Conservation (phyloP, 164 flowering plant genomes). For the Magnolia officinalis region DNA sequence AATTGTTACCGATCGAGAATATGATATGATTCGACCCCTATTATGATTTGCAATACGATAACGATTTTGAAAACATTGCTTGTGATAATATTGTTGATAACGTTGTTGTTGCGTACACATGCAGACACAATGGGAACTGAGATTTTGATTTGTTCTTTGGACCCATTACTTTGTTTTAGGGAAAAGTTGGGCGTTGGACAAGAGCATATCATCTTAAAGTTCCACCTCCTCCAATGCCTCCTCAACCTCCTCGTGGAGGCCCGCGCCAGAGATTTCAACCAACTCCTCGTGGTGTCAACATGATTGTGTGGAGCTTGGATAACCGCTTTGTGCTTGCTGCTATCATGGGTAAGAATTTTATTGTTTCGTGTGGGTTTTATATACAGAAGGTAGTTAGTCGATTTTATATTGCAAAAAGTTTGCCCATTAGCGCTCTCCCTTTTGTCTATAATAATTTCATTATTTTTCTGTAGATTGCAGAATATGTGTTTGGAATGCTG, state of each 20-base stretch:
- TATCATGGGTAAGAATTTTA: conserved; percentile 71
- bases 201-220: conserved; percentile 93
- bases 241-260: conserved; percentile 90
- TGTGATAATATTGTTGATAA: too few relatives aligned
- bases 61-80: too few relatives aligned
- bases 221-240: conserved; percentile 97
- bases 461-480: conserved; percentile 69
- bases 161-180: conserved; percentile 33
- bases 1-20: too few relatives aligned
- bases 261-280: conserved; percentile 93
- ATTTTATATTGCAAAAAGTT: too few relatives aligned
- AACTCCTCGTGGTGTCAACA: conserved; percentile 98
- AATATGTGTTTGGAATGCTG: conserved; percentile 99
- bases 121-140: not conserved
- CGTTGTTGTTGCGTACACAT: not conserved
- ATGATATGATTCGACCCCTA: too few relatives aligned
- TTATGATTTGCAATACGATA: too few relatives aligned
- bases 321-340: conserved; percentile 99
- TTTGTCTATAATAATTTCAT: not conserved
- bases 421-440: not conserved
- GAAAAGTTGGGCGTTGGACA: conserved; percentile 82
- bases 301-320: conserved; percentile 98
- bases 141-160: not conserved
- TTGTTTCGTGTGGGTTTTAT: not conserved
- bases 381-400: not conserved